Evolutionary conservation across 2,329 filamentous ascomycete genomes (phyloP).

Genomic region (Stagonosporopsis cucurbitacearum): DNA sequence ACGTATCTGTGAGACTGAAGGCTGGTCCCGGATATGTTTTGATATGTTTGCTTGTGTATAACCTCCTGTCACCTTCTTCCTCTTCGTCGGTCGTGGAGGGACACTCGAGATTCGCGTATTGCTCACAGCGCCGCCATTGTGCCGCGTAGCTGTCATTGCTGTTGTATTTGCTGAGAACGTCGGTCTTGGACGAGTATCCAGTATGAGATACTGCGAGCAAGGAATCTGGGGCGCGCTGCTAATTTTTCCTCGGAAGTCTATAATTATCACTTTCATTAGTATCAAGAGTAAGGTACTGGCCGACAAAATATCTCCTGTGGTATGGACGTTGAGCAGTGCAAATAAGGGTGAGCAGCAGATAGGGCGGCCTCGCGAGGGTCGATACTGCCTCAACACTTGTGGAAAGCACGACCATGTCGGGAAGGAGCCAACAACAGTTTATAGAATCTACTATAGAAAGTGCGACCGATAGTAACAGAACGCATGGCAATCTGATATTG

Average conservation of each 20-base stretch:
- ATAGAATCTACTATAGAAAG: neutral
- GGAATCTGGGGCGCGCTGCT: neutral
- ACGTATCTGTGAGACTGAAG: neutral
- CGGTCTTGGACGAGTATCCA: neutral
- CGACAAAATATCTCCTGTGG: neutral
- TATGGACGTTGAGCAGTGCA: neutral
- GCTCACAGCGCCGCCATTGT: slow-evolving; percentile 17
- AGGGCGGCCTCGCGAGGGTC: neutral
- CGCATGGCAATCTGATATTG: neutral
- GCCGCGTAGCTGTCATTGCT: slow-evolving; percentile 21
- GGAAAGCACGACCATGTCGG: slow-evolving; percentile 21
- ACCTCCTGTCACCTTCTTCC: neutral
- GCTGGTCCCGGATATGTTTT: neutral
- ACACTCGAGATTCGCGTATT: neutral
- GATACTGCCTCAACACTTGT: slow-evolving; percentile 12
- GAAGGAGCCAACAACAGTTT: slow-evolving; percentile 18
- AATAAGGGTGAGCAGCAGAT: slow-evolving; percentile 7
- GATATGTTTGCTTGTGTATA: neutral
- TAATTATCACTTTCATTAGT: neutral
- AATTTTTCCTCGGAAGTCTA: neutral
- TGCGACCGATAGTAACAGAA: neutral
- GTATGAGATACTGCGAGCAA: neutral
- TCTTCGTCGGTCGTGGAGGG: neutral
- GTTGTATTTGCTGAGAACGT: neutral
- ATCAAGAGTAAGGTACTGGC: neutral